A percentile compares a stretch with the other conserved stretches of the same genome.
phyloP scores from a whole-genome alignment of 2,329 filamentous ascomycete genomes.

The Hypocrella siamensis region DNA sequence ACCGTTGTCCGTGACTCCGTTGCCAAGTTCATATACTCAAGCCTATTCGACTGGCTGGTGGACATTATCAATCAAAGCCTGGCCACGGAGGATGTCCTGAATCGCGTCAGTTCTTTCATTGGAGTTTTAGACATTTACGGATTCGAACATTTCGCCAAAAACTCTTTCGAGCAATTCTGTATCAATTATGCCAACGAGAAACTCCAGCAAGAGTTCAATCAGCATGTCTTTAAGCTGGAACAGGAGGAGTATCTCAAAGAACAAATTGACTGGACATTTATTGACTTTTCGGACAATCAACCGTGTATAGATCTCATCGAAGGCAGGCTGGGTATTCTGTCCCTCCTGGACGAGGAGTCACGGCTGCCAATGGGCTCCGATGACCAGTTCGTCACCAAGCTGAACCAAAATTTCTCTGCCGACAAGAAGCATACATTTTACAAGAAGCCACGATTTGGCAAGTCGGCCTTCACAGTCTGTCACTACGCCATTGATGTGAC shows the following conservation, averaged over 20 bases:
- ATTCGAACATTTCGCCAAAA: conserved; percentile 98
- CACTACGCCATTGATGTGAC: conserved; percentile 97
- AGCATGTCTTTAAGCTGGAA: conserved; percentile 97
- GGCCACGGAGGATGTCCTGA: conserved; percentile 75
- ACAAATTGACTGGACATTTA: conserved; percentile 98
- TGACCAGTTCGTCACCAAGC: conserved; percentile 89
- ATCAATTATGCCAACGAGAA: conserved; percentile 99
- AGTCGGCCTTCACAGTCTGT: conserved; percentile 93
- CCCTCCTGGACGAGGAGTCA: conserved; percentile 89
- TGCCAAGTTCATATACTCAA: conserved; percentile 97
- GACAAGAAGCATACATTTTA: conserved; percentile 95
- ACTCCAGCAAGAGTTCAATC: conserved; percentile 96
- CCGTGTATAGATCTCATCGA: conserved; percentile 98
- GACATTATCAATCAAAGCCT: conserved; percentile 86
- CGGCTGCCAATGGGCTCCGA: conserved; percentile 93
- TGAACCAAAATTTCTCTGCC: conserved; percentile 80
- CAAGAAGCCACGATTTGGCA: conserved; percentile 96
- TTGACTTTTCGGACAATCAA: conserved; percentile 98
- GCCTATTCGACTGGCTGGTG: conserved; percentile 97
- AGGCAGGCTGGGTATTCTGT: conserved; percentile 85
- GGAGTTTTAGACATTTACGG: conserved; percentile 98
- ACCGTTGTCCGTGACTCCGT: conserved; percentile 92
- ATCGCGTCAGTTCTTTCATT: conserved; percentile 77
- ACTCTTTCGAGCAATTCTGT: conserved; percentile 99
- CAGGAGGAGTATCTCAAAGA: conserved; percentile 95